These are phyloP conservation scores for Ceratocystis papillata DNA, from an alignment of 2,329 filamentous ascomycete species.

Conservation along the genomic window DNA sequence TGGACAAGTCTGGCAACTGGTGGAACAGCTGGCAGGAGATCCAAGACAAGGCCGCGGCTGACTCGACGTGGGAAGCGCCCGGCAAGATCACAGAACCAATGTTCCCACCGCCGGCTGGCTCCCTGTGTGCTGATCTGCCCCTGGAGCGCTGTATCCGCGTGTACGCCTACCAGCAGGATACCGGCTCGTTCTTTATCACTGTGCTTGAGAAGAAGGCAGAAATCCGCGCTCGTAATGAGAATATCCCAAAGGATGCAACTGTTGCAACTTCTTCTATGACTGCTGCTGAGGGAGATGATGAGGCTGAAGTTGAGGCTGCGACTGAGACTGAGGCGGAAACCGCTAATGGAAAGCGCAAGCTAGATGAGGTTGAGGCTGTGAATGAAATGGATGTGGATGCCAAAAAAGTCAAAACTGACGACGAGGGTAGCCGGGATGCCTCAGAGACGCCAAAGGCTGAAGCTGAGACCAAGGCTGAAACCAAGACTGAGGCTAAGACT, in stretches of 20 bases:
- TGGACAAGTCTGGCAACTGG: conserved; percentile 71
- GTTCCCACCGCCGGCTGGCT: conserved; percentile 57
- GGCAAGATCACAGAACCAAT: conserved; percentile 66
- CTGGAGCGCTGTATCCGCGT: conserved; percentile 86
- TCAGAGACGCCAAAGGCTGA: conserved; percentile 21
- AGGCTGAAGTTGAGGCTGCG: conserved; percentile 29
- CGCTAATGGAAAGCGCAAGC: conserved; percentile 31
- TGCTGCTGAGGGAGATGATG: conserved; percentile 26
- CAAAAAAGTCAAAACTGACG: conserved; percentile 28
- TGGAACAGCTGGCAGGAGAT: conserved; percentile 78
- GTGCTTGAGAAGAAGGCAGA: conserved; percentile 86
- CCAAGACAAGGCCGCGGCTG: conserved; percentile 54
- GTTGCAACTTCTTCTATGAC: background rate
- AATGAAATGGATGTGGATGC: conserved; percentile 33
- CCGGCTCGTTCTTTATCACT: conserved; percentile 93
- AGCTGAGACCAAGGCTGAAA: conserved; percentile 15
- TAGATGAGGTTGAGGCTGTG: conserved; percentile 31
- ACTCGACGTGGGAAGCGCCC: conserved; percentile 44
- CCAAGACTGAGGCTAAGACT: conserved; percentile 6
- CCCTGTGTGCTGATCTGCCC: conserved; percentile 53
- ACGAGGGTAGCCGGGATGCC: conserved; percentile 25
- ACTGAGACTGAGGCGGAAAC: conserved; percentile 29
- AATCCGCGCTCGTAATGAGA: conserved; percentile 65
- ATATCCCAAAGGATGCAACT: conserved; percentile 29
- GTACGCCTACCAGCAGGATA: conserved; percentile 92